phyloP scores from a whole-genome alignment of 345 rosid species.

The Brassica cretica region DNA sequence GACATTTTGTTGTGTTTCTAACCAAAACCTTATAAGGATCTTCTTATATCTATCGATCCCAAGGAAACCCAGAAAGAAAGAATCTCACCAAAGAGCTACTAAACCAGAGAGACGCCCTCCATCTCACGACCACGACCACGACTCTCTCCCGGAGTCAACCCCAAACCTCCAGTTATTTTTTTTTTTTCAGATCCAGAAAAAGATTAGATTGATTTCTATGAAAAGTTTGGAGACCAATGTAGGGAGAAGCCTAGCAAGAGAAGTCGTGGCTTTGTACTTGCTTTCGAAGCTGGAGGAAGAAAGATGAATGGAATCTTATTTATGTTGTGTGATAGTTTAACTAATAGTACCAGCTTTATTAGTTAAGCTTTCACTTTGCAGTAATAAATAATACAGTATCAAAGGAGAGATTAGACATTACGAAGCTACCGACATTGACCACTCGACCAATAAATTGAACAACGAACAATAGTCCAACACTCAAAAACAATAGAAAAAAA shows the following conservation, averaged over 20 bases:
- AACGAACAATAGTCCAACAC: neutral
- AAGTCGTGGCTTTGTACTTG: conserved; percentile 33
- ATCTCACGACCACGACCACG: too few relatives aligned
- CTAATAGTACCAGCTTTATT: conserved; percentile 4
- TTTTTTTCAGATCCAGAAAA: neutral
- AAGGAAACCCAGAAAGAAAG: too few relatives aligned
- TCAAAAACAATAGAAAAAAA: neutral
- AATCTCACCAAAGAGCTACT: too few relatives aligned
- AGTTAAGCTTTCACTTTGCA: conserved; percentile 24
- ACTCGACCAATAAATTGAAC: neutral
- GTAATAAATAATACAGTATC: neutral
- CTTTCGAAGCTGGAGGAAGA: conserved; percentile 30
- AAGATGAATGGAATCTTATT: conserved; percentile 32
- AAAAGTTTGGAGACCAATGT: conserved; percentile 10
- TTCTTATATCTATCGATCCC: too few relatives aligned
- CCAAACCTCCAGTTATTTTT: too few relatives aligned
- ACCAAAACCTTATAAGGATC: neutral
- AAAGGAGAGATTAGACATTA: neutral
- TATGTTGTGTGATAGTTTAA: conserved; percentile 17
- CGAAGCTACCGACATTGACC: conserved; percentile 27
- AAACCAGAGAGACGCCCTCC: too few relatives aligned
- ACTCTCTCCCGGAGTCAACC: too few relatives aligned
- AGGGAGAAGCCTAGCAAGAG: neutral
- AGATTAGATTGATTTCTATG: conserved; percentile 28
- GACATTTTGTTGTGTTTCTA: conserved; percentile 29